Evolutionary conservation across 352 stramenopile species (phyloP), one percentile per base, ranked within the genome.

Genomic region (Pythium guiyangense): DNA sequence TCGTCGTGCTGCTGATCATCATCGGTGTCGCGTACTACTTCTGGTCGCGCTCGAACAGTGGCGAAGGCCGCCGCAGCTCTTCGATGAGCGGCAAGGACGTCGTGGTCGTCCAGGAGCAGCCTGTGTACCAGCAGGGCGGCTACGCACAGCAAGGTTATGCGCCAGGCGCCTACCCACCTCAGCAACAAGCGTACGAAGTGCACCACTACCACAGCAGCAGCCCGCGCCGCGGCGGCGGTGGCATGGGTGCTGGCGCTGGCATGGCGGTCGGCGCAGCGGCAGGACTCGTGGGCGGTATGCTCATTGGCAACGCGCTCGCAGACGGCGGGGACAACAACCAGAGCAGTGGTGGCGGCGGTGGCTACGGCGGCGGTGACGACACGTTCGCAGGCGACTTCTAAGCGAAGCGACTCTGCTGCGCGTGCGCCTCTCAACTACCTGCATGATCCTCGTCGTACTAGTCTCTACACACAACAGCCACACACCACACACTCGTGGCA

Each of bases 101-200:
- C 15, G 65, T 72, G 35, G 76, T 74, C 52, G 63, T 62, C 14
- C 59, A 67, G 47, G 60, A 60, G 4, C 71, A 77, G 46, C 64
- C 70, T 3, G 49, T 58, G n/a, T 80, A 74, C 37, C 65, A 59
- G 18, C 62, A 67, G 20, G 66, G 66, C 6, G 59, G 49, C 2
- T 85, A 88, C 39, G 55, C 54, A 5, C 74, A 70, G 44, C 73
- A 64, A 25, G 73, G 69, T 3, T 78, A 77, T 39, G 68, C 66
- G 2, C 71, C 69, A 37, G 61, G 63, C 34, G 59, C 52, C 0
- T 84, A 82, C 46, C 60, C 62, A 8, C 59, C 70, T 5, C 66
- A 61, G 17, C 74, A 61, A 14, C 67, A 40, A 34, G 42, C 52
- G 4, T 58, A 58, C 29, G 50, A 59, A 22, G 54, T 47, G 4